Percentiles rank a stretch among this genome's conserved stretches.
Conservation (phyloP, 1,284 basidiomycete species). For the Apiotrichum sp. region DNA sequence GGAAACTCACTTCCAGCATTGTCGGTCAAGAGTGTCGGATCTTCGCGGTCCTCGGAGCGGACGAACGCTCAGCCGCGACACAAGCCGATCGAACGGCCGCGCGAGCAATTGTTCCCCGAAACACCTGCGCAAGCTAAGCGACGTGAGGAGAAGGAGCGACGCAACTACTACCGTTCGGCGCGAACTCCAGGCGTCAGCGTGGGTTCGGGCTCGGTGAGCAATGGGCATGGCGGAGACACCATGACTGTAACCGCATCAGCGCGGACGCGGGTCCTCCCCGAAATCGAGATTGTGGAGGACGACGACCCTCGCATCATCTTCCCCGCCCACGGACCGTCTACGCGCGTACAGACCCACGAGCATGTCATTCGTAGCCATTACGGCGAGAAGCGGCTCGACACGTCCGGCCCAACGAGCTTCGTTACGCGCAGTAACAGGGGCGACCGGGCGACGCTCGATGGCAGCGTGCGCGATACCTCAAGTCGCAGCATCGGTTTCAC, state of each 20-base stretch:
- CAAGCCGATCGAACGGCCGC: constrained; percentile 31
- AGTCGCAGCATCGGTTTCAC: neutral
- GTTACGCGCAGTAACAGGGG: neutral
- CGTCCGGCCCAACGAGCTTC: constrained; percentile 2
- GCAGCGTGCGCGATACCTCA: neutral
- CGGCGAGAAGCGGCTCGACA: neutral
- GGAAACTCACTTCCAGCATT: neutral
- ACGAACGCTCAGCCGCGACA: neutral
- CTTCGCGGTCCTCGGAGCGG: constrained; percentile 9
- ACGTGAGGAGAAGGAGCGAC: constrained; percentile 38
- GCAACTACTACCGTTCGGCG: constrained; percentile 3
- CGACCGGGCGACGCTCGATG: neutral
- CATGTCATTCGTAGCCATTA: constrained; percentile 19
- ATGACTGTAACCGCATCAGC: neutral
- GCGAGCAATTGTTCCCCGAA: constrained; percentile 41
- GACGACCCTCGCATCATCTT: constrained; percentile 43
- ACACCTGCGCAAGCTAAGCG: constrained; percentile 42
- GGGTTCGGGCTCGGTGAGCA: too few relatives aligned
- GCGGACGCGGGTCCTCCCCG: constrained; percentile 32
- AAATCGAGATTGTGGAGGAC: constrained; percentile 44
- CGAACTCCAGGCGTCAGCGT: constrained; percentile 3
- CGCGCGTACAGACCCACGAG: constrained; percentile 33
- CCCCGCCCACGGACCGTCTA: constrained; percentile 28
- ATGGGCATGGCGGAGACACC: too few relatives aligned
- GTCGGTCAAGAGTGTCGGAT: constrained; percentile 1